Conservation (phyloP, 2,329 filamentous ascomycete genomes). For the Pyricularia pennisetigena region DNA sequence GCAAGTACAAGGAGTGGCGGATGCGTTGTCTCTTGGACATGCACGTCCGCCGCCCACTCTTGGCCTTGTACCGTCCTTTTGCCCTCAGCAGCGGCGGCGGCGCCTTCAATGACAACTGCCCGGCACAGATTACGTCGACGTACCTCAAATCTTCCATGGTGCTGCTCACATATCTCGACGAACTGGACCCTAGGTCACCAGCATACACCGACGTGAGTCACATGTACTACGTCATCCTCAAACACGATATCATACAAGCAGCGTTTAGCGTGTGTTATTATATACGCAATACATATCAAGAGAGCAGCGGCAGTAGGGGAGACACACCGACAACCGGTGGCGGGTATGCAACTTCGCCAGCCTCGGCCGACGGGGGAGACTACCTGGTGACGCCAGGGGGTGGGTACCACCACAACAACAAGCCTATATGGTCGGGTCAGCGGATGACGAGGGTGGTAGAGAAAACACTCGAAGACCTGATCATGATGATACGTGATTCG, state of each 20-base stretch:
- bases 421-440: slow-evolving; percentile 12
- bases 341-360: background rate
- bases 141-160: slow-evolving; percentile 46
- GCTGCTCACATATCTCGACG: slow-evolving; percentile 44
- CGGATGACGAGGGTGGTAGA: slow-evolving; percentile 14
- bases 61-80: slow-evolving; percentile 45
- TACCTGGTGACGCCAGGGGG: background rate
- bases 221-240: slow-evolving; percentile 42
- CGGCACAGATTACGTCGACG: slow-evolving; percentile 38
- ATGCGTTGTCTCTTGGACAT: slow-evolving; percentile 41
- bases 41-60: slow-evolving; percentile 40
- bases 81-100: slow-evolving; percentile 31
- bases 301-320: slow-evolving; percentile 7
- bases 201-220: slow-evolving; percentile 37
- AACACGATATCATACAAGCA: slow-evolving; percentile 44
- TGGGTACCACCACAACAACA: background rate
- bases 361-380: background rate
- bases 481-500: slow-evolving; percentile 11
- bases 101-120: slow-evolving; percentile 26
- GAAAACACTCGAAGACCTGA: slow-evolving; percentile 12
- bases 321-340: background rate
- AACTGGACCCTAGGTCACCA: slow-evolving; percentile 35
- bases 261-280: slow-evolving; percentile 47
- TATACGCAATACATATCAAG: slow-evolving; percentile 26
- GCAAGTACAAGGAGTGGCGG: slow-evolving; percentile 41